Percentiles rank a stretch among this genome's conserved stretches.
These are phyloP conservation scores for Sclerospora graminicola DNA, from an alignment of 352 stramenopile genomes.

Conservation along the genomic window DNA sequence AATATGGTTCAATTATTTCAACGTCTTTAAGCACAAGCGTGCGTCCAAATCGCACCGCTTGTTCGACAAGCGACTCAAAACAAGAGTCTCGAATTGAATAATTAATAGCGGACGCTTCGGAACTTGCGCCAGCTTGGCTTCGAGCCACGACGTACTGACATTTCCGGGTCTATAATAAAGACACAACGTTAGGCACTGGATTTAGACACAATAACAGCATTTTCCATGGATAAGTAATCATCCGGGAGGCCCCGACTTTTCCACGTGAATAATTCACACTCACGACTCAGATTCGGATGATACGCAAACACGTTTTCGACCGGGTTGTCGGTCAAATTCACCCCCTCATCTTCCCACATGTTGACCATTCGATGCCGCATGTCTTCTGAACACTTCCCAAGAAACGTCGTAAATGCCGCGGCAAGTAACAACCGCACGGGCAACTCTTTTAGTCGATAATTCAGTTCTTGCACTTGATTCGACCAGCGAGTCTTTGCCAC, in stretches of 20 bases:
- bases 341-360: constrained; percentile 55
- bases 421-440: constrained; percentile 86
- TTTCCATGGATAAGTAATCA: constrained; percentile 92
- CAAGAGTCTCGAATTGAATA: constrained; percentile 78
- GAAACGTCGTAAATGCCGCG: no score
- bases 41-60: constrained; percentile 94
- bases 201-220: constrained; percentile 86
- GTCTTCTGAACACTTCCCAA: constrained; percentile 88
- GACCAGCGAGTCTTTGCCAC: constrained; percentile 87
- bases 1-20: constrained; percentile 86
- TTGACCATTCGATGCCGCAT: constrained; percentile 62
- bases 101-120: constrained; percentile 80
- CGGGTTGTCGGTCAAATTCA: no score
- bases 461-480: constrained; percentile 81
- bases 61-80: constrained; percentile 89
- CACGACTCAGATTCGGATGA: no score
- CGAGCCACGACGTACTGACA: constrained; percentile 83
- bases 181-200: constrained; percentile 78
- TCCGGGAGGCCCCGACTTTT: constrained; percentile 52
- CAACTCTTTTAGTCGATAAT: constrained; percentile 64
- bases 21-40: constrained; percentile 90
- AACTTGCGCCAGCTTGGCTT: constrained; percentile 81
- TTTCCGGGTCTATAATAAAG: constrained; percentile 96
- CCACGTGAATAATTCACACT: constrained; percentile 18
- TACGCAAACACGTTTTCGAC: no score